phyloP scores from a whole-genome alignment of 169 alveolate species.

The Plasmodium yoelii region DNA sequence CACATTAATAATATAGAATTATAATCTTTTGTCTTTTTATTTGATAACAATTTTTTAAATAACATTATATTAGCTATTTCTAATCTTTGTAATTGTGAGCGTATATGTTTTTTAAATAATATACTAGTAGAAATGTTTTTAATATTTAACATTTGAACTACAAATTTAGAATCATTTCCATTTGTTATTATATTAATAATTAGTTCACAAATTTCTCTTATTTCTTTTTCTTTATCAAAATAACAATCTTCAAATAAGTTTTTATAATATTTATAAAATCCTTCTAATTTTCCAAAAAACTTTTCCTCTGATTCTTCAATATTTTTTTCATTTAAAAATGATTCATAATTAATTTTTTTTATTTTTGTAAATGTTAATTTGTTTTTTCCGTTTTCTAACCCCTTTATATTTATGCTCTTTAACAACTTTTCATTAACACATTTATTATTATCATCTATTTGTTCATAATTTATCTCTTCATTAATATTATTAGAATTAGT shows the following conservation, averaged over 20 bases:
- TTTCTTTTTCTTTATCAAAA: slow-evolving; percentile 46
- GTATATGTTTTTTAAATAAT: slow-evolving; percentile 27
- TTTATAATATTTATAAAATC: slow-evolving; percentile 60
- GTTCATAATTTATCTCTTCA: not conserved
- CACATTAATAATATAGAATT: slow-evolving; percentile 60
- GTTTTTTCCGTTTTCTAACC: not conserved
- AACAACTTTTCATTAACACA: slow-evolving; percentile 19
- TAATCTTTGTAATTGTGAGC: slow-evolving; percentile 16
- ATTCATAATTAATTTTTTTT: slow-evolving; percentile 33
- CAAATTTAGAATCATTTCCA: not conserved
- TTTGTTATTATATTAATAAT: slow-evolving; percentile 16
- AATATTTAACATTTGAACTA: slow-evolving; percentile 35
- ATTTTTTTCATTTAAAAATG: slow-evolving; percentile 22
- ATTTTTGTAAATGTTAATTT: slow-evolving; percentile 18
- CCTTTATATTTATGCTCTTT: not conserved
- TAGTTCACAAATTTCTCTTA: slow-evolving; percentile 26
- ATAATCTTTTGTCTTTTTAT: slow-evolving; percentile 21
- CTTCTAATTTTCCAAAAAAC: slow-evolving; percentile 34
- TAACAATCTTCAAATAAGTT: slow-evolving; percentile 25
- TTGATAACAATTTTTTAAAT: slow-evolving; percentile 30
- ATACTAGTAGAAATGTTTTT: slow-evolving; percentile 47
- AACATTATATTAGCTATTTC: slow-evolving; percentile 34
- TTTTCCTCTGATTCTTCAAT: slow-evolving; percentile 15
- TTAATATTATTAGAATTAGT: not conserved
- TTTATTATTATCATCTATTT: not conserved